Evolutionary conservation across 2,329 filamentous ascomycete species (phyloP), one percentile per base, ranked within the genome.

Genomic region (Diaporthe australafricana): DNA sequence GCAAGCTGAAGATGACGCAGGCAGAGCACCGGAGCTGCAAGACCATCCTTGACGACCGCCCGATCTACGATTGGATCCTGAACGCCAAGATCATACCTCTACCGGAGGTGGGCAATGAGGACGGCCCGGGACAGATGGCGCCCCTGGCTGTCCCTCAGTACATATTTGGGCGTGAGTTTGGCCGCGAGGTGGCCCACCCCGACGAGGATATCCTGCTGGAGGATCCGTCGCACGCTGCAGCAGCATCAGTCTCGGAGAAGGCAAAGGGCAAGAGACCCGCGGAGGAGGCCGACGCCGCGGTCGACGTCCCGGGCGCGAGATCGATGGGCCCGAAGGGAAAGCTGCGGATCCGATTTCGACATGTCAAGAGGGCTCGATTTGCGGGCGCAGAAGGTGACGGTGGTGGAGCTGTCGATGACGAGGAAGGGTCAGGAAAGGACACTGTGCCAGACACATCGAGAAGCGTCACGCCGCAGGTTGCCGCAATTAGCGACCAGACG

Each of bases 1-100:
- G 94, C 5, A 87, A 93, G 55, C 88, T 90, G 75, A 86, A 90
- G 42, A 96, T 98, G 93, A 93, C 92, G 0, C 90, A 90, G 70
- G 87, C 87, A 2, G 89, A 91, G 76, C 88, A 90, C 73, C 84
- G 85, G 57, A 84, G 83, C 68, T 85, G 86, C 74, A 90, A 87
- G 76, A 85, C 83, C 6, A 85, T 91, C n/a, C 78, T 91, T 6
- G 89, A 91, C 72, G 87, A 91, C 75, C 79, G 83, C 27, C 83
- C 84, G 0, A 87, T 91, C 63, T 89, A 88, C 75, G 84, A 80
- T 72, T 91, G 89, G 89, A 89, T 91, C 50, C 81, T 84, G 71
- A 86, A 89, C 68, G 84, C 85, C 1, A 82, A 79, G 62, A 87
- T 91, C 60, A 76, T 84, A 1, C 75, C 78, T 1, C 70, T 83